phyloP scores from a whole-genome alignment of 2,329 filamentous ascomycete genomes.

The Stagonosporopsis rhizophila region DNA sequence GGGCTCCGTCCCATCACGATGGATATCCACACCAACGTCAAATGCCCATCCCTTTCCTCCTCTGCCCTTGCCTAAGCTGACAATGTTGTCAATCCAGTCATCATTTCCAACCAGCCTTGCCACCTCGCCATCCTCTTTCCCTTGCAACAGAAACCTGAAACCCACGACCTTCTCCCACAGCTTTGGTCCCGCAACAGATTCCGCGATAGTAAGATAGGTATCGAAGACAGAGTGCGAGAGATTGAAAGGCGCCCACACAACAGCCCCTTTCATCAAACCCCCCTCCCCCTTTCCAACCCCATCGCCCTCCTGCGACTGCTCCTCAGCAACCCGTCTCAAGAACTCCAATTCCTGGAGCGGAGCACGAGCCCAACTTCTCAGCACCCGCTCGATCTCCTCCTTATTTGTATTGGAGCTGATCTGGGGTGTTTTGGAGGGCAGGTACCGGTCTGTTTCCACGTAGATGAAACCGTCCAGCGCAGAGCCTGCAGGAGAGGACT shows the following conservation, averaged over 20 bases:
- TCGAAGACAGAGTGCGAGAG: conserved; percentile 67
- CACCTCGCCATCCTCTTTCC: conserved; percentile 48
- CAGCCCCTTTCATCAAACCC: conserved; percentile 68
- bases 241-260: conserved; percentile 87
- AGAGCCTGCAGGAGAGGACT: conserved; percentile 17
- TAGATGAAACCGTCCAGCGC: conserved; percentile 72
- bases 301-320: conserved; percentile 70
- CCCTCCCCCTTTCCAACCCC: conserved; percentile 53
- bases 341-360: conserved; percentile 77
- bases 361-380: conserved; percentile 66
- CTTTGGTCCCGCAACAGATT: conserved; percentile 65
- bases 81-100: conserved; percentile 58
- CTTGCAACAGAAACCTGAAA: conserved; percentile 81
- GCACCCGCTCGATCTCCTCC: conserved; percentile 13
- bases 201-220: conserved; percentile 69
- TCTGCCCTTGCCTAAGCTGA: conserved; percentile 66
- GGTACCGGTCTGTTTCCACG: conserved; percentile 77
- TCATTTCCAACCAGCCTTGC: conserved; percentile 42
- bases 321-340: conserved; percentile 70
- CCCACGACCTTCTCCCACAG: conserved; percentile 75
- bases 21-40: conserved; percentile 83
- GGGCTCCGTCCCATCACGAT: conserved; percentile 74
- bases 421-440: conserved; percentile 23
- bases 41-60: conserved; percentile 71
- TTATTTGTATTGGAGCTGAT: conserved; percentile 2